Conservation (phyloP, 73 alveolate species). For the Tetrahymena thermophila region DNA sequence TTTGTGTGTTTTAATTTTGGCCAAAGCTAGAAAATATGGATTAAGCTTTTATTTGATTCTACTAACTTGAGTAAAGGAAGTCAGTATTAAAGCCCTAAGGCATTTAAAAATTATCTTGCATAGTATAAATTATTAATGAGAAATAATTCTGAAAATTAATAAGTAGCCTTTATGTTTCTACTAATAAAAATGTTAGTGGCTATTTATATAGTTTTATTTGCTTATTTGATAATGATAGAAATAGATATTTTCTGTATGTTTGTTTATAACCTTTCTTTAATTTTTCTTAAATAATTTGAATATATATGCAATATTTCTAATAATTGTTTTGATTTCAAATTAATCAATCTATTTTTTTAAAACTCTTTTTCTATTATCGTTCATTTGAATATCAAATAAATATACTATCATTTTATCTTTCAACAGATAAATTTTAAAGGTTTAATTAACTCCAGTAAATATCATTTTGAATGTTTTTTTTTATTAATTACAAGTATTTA, state of each 20-base stretch:
- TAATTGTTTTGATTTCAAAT: neutral
- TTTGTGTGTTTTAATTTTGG: neutral
- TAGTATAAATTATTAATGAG: neutral
- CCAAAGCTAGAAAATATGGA: neutral
- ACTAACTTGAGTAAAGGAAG: neutral
- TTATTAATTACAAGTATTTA: too few relatives aligned
- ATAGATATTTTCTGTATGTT: neutral
- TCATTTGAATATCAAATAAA: too few relatives aligned
- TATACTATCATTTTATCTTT: too few relatives aligned
- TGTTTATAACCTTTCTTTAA: too few relatives aligned
- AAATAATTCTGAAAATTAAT: neutral
- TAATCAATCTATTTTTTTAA: neutral
- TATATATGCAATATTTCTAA: neutral
- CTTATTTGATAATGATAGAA: neutral
- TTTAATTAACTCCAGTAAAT: too few relatives aligned
- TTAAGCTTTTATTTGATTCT: neutral
- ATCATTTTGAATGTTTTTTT: too few relatives aligned
- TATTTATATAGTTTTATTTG: neutral
- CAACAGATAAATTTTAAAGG: too few relatives aligned
- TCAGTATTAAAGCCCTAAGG: neutral
- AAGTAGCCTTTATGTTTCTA: too few relatives aligned
- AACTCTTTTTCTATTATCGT: neutral
- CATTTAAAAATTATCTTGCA: neutral
- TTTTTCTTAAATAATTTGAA: neutral
- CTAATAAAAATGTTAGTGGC: neutral